phyloP scores from a whole-genome alignment of 768 basidiomycete species.

The Chalciporus pseudorubinellus region DNA sequence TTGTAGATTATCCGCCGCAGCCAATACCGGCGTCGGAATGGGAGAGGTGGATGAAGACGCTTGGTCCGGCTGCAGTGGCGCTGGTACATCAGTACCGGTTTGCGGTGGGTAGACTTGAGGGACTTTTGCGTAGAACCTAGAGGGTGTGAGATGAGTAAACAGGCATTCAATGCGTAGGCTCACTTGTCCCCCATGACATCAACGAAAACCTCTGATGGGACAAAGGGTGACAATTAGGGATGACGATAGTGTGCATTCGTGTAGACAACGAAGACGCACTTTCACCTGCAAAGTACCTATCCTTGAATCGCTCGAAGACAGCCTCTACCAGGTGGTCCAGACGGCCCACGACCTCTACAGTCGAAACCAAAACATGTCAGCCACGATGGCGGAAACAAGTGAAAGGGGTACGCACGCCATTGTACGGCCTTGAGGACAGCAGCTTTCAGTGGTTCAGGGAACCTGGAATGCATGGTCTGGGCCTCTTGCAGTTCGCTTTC shows the following conservation, averaged over 20 bases:
- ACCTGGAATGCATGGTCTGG: conserved; percentile 82
- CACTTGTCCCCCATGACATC: conserved; percentile 87
- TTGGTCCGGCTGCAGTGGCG: conserved; percentile 31
- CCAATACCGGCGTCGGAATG: conserved; percentile 41
- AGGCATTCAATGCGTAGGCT: conserved; percentile 20
- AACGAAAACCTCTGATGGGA: conserved; percentile 71
- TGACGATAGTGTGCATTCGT: neutral
- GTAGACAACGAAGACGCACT: conserved; percentile 52
- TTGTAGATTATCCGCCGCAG: conserved; percentile 47
- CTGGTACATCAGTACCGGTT: conserved; percentile 40
- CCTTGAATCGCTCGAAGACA: conserved; percentile 93
- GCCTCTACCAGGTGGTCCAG: conserved; percentile 93
- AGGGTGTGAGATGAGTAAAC: conserved; percentile 15
- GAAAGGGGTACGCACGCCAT: conserved; percentile 75
- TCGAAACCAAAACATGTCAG: conserved; percentile 16
- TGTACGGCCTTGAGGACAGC: conserved; percentile 91
- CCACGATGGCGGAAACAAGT: conserved; percentile 10
- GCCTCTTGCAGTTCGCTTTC: conserved; percentile 91
- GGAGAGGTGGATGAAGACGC: conserved; percentile 46
- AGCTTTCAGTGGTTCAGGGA: conserved; percentile 90
- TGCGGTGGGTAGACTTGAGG: conserved; percentile 74
- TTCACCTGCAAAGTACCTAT: conserved; percentile 90
- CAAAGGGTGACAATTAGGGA: conserved; percentile 16
- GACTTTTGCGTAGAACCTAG: conserved; percentile 79
- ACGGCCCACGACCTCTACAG: conserved; percentile 91